Base-by-base conservation (phyloP, 2,329 filamentous ascomycete genomes). In the Alternaria panax region DNA sequence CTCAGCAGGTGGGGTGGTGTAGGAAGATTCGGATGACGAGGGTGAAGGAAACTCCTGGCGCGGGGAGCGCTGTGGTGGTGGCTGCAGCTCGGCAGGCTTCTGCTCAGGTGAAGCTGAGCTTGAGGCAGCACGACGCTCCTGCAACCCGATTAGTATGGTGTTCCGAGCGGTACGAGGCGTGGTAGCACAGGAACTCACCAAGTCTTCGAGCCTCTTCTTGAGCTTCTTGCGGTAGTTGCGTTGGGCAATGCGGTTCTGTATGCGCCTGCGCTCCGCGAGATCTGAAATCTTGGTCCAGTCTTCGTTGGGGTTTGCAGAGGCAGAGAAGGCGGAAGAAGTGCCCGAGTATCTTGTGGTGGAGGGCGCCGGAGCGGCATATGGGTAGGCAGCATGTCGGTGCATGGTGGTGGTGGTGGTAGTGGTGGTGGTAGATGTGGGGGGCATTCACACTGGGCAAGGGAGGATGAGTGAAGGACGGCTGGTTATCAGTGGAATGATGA, bases 281-380 rank as follows among this genome's bases (percentile, higher is more conserved):
- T 98, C 94, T 58, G 94, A 96, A 78, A 98, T 97, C 87, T 97
- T 96, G 76, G 94, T 97, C 94, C 94, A 98, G 83, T 98, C 94
- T 82, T 98, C 94, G 75, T 97, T 93, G 55, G 94, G 92, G 79
- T 96, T 96, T 71, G 93, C 94, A 65, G 92, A 96, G 72, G 90
- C 91, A 81, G 92, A 96, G 84, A 96, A 97, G 70, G 94, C 94
- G 81, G 92, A 97, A 83, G 92, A 97, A 63, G 92, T 96, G 77
- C 89, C 90, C 71, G 90, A 89, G 75, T 92, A 89, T 78, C 90
- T 87, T 60, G 80, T 74, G 64, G 79, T 70, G 71, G 76, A 73
- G 76, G 76, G 66, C 62, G 78, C 62, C 68, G 76, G 70, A 58
- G 77, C 71, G 64, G 71, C 65, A 66, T 80, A 81, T 70, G 79